Evolutionary conservation across 352 stramenopile species (phyloP).

Genomic region (Plasmopara muralis): DNA sequence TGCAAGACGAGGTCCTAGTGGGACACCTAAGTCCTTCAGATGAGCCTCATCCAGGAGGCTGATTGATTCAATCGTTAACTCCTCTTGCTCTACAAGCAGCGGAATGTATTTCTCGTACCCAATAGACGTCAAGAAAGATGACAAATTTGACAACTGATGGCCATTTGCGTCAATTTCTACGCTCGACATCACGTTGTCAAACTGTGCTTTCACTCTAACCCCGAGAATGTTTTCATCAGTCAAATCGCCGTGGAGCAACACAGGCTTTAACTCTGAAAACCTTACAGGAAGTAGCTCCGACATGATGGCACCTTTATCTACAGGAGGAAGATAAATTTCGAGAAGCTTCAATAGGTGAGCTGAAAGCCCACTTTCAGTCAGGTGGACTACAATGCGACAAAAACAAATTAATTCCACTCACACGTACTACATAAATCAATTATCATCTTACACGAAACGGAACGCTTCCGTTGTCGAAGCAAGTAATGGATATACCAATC

Average conservation of each 20-base stretch:
- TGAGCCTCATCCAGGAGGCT: conserved; percentile 37
- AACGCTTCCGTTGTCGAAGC: conserved; percentile 50
- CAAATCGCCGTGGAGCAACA: conserved; percentile 75
- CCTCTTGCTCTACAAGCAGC: conserved; percentile 48
- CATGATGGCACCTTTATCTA: conserved; percentile 23
- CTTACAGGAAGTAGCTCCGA: conserved; percentile 35
- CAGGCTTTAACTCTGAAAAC: conserved; percentile 22
- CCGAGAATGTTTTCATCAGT: conserved; percentile 85
- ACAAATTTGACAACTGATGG: conserved; percentile 16
- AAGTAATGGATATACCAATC: conserved; percentile 82
- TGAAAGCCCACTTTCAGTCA: conserved; percentile 48
- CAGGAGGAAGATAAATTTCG: conserved; percentile 46
- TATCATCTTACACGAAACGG: conserved; percentile 55
- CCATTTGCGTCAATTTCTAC: conserved; percentile 1
- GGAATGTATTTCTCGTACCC: conserved; percentile 49
- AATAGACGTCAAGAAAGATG: conserved; percentile 32
- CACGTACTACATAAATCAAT: background rate
- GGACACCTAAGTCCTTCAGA: conserved; percentile 52
- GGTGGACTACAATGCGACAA: conserved; percentile 40
- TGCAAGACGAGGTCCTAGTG: conserved; percentile 47
- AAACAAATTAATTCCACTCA: conserved; percentile 3
- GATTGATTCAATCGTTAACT: conserved; percentile 48
- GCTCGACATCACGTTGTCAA: conserved; percentile 6
- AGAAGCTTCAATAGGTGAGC: conserved; percentile 53
- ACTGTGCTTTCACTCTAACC: conserved; percentile 3